A percentile compares a stretch with the other conserved stretches of the same genome.
Conservation (phyloP, 371 early-diverging fungal species). For the Batkoa obscura region DNA sequence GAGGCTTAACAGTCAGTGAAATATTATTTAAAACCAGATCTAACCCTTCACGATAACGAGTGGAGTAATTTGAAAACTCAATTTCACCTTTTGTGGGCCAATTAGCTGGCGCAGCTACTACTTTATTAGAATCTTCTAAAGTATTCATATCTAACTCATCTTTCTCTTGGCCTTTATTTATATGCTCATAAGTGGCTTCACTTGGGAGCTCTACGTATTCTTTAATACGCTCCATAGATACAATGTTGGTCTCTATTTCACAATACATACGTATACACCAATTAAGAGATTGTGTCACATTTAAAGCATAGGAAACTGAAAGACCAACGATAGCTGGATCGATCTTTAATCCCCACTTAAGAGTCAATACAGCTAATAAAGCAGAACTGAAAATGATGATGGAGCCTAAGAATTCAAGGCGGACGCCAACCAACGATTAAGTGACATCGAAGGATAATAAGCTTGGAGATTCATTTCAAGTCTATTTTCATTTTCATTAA, state of each 20-base stretch:
- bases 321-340: constrained; percentile 69
- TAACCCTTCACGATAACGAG: constrained; percentile 40
- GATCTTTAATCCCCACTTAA: constrained; percentile 19
- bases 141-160: constrained; percentile 39
- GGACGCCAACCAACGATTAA: constrained; percentile 86
- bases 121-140: constrained; percentile 37
- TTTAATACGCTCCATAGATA: constrained; percentile 66
- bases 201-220: constrained; percentile 68
- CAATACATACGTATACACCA: constrained; percentile 60
- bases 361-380: constrained; percentile 32
- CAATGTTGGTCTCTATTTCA: constrained; percentile 56
- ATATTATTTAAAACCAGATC: constrained; percentile 40
- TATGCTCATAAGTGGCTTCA: constrained; percentile 38
- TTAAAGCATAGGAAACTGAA: constrained; percentile 69
- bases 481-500: constrained; percentile 40
- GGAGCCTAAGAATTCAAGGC: constrained; percentile 58
- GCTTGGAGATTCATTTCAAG: constrained; percentile 65
- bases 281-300: constrained; percentile 60
- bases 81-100: constrained; percentile 45
- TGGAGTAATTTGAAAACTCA: constrained; percentile 30
- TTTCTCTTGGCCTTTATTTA: constrained; percentile 17
- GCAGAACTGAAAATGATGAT: constrained; percentile 43
- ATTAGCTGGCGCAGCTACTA: constrained; percentile 23
- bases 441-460: constrained; percentile 52
- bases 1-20: constrained; percentile 34